Evolutionary conservation across 371 early-diverging fungal genomes (phyloP), one percentile per base, ranked within the genome.

Genomic region (Mucor saturninus): DNA sequence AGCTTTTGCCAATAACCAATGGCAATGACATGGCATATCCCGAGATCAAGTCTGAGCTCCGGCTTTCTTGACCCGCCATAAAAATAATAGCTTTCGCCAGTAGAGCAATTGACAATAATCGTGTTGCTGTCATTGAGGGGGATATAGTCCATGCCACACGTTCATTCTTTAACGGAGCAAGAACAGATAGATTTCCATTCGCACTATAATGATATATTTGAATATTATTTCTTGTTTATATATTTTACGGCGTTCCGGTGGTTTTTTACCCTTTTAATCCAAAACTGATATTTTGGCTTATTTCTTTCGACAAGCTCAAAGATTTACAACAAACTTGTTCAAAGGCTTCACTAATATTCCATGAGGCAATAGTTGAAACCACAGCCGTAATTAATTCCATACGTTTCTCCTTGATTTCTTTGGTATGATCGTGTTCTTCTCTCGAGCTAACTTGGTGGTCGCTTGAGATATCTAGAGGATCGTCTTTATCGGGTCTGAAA

Each of bases 251-350:
- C 21, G 21, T 21, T 21, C 1, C 21, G 21, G 21, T 21, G 21
- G 21, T 21, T 21, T 21, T 8, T 35, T 84, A 89, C 89, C 91
- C 90, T 70, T 85, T 77, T 46, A 86, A 69, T 3, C 91, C 90
- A 54, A 83, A 75, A 7, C 84, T 73, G 1, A 86, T 69, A 2
- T 71, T 68, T 7, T 52, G 54, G 10, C 55, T 56, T 68, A 76
- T 13, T 30, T 59, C 3, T 56, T 35, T 39, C 79, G 60, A 11
- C 64, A 83, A 45, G 56, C 58, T 59, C 46, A 69, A 62, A 32
- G 54, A 58, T 68, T 61, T 55, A 62, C 67, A 52, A 45, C 68
- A 81, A 40, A 77, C 42, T 59, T 56, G 63, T 65, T 61, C 79
- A 75, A 83, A 65, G 63, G 58, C 72, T 68, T 80, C 63, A 59